Conservation (phyloP, 306 rosid species). For the Vigna hirtella region DNA sequence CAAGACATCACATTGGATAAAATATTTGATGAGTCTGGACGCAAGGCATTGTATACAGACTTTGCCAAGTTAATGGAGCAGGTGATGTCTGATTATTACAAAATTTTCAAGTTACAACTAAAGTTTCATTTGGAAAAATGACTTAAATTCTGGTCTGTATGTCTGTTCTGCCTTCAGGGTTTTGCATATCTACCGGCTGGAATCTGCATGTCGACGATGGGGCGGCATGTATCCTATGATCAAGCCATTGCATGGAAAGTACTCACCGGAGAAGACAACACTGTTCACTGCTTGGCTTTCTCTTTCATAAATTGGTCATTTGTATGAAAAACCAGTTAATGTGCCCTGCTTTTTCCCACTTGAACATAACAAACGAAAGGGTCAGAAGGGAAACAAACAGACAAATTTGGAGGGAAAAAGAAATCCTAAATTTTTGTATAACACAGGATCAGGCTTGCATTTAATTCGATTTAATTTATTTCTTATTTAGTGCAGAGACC, state of each 20-base stretch:
- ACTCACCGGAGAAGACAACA: slow-evolving; percentile 69
- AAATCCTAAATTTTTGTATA: slow-evolving; percentile 53
- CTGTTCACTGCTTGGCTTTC: slow-evolving; percentile 90
- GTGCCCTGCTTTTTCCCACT: slow-evolving; percentile 43
- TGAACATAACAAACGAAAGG: slow-evolving; percentile 35
- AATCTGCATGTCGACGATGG: slow-evolving; percentile 95
- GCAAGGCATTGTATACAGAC: slow-evolving; percentile 74
- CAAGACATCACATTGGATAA: slow-evolving; percentile 96
- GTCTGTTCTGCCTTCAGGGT: slow-evolving; percentile 56
- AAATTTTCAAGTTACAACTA: background rate
- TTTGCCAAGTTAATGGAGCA: slow-evolving; percentile 92
- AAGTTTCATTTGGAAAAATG: background rate
- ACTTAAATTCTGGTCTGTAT: background rate
- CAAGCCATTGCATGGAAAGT: slow-evolving; percentile 99
- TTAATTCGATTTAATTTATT: slow-evolving; percentile 64
- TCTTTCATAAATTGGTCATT: slow-evolving; percentile 96
- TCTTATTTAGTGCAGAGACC: slow-evolving; percentile 46
- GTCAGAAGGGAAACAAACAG: slow-evolving; percentile 14
- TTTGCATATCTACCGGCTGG: slow-evolving; percentile 86
- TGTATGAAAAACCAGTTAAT: slow-evolving; percentile 61
- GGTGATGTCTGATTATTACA: slow-evolving; percentile 52
- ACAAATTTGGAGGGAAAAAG: slow-evolving; percentile 36
- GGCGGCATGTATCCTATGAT: slow-evolving; percentile 80
- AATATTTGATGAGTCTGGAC: slow-evolving; percentile 88
- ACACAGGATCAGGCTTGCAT: slow-evolving; percentile 56